phyloP scores from a whole-genome alignment of 2,329 filamentous ascomycete genomes.

The Periconia sp. region DNA sequence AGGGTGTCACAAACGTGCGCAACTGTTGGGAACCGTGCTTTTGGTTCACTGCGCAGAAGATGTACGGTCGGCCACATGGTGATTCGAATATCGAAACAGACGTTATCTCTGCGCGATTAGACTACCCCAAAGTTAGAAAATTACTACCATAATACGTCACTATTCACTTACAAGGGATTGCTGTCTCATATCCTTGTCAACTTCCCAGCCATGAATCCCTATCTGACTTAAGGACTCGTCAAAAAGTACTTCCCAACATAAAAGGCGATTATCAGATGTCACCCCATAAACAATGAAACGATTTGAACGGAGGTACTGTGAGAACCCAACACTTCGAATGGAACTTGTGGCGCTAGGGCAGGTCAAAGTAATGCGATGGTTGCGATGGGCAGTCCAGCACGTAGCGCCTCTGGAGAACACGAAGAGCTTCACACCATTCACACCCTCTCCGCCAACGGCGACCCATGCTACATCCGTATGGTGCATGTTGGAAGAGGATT shows the following conservation, averaged over 20 bases:
- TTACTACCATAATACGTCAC: background rate
- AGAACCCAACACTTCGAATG: slow-evolving; percentile 20
- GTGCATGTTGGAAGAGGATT: slow-evolving; percentile 1
- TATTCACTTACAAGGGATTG: background rate
- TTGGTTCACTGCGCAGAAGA: slow-evolving; percentile 20
- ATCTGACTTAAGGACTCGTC: background rate
- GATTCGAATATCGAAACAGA: slow-evolving; percentile 13
- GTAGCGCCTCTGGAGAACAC: slow-evolving; percentile 7
- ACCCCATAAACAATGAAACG: slow-evolving; percentile 16
- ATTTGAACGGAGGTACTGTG: slow-evolving; percentile 7
- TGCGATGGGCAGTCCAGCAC: slow-evolving; percentile 13
- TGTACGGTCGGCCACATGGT: slow-evolving; percentile 13
- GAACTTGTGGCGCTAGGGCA: slow-evolving; percentile 17
- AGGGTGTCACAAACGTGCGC: slow-evolving; percentile 14
- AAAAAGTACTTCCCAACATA: slow-evolving; percentile 16
- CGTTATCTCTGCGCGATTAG: slow-evolving; percentile 13
- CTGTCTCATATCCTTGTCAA: background rate
- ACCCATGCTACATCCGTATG: slow-evolving; percentile 14
- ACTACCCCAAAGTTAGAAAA: background rate
- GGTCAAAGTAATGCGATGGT: slow-evolving; percentile 8
- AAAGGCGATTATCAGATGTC: slow-evolving; percentile 17
- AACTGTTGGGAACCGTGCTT: slow-evolving; percentile 14
- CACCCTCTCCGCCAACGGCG: slow-evolving; percentile 21
- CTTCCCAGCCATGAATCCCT: background rate
- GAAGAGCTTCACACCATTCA: slow-evolving; percentile 22